A percentile compares a stretch with the other conserved stretches of the same genome.
phyloP scores from a whole-genome alignment of 2,329 filamentous ascomycete genomes.

The Chalaropsis ovoidea region DNA sequence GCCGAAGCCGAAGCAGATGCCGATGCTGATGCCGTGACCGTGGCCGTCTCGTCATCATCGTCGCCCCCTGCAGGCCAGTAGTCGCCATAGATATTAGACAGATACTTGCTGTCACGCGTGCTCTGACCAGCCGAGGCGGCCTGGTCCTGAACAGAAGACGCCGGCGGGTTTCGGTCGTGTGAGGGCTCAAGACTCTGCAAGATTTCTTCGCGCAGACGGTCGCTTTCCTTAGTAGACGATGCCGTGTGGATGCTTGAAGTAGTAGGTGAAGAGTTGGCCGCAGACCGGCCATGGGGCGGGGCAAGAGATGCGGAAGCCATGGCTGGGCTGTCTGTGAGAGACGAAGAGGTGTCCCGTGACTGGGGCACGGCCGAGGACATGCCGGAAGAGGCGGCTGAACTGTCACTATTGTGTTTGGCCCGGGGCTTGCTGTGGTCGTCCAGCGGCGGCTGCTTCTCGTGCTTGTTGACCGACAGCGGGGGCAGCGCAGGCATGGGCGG shows the following conservation, averaged over 20 bases:
- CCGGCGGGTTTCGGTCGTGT: neutral
- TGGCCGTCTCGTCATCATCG: neutral
- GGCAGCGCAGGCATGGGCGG: constrained; percentile 29
- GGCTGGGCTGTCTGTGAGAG: constrained; percentile 21
- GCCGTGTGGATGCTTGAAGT: constrained; percentile 30
- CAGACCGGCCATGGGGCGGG: neutral
- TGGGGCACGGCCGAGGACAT: constrained; percentile 10
- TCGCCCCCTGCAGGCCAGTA: constrained; percentile 46
- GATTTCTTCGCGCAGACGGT: constrained; percentile 63
- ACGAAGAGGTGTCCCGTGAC: constrained; percentile 1
- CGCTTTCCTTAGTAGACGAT: constrained; percentile 56
- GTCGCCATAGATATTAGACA: constrained; percentile 56
- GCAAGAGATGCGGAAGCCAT: constrained; percentile 4
- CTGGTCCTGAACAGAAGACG: neutral
- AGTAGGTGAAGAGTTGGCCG: constrained; percentile 15
- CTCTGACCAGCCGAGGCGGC: constrained; percentile 17
- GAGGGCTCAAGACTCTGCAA: constrained; percentile 54
- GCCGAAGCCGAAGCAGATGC: neutral
- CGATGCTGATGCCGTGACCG: neutral
- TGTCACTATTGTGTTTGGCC: neutral
- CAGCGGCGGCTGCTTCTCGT: neutral
- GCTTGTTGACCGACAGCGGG: constrained; percentile 12
- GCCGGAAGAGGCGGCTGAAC: no score
- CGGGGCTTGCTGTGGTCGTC: neutral
- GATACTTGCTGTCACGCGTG: constrained; percentile 49